Evolutionary conservation across 164 flowering plant genomes (phyloP).

Genomic region (Buxus sempervirens): DNA sequence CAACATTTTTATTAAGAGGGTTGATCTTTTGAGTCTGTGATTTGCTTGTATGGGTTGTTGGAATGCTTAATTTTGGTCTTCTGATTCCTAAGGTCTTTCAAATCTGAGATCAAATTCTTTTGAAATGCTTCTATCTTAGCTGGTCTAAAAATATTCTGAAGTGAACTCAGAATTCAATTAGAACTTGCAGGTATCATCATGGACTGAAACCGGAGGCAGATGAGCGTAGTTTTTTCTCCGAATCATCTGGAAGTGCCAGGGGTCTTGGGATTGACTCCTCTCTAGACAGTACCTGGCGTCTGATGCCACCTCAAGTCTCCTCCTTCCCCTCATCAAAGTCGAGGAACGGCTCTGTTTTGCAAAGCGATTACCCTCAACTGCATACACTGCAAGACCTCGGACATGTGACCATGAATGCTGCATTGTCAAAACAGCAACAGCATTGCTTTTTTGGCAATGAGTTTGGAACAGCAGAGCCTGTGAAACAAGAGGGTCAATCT

Average conservation of each 20-base stretch:
- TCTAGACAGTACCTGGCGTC: conserved; percentile 56
- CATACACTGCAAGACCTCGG: conserved; percentile 31
- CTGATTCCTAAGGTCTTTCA: too few species aligned
- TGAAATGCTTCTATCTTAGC: too few species aligned
- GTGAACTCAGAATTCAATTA: neutral
- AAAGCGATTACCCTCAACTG: conserved; percentile 41
- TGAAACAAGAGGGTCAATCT: conserved; percentile 58
- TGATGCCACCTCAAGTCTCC: conserved; percentile 50
- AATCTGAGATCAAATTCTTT: too few species aligned
- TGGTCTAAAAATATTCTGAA: too few species aligned
- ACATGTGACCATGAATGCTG: conserved; percentile 20
- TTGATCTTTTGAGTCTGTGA: too few species aligned
- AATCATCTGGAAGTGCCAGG: conserved; percentile 57
- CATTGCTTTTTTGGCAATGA: conserved; percentile 57
- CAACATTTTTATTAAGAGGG: too few species aligned
- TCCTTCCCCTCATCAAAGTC: conserved; percentile 45
- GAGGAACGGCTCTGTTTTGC: conserved; percentile 42
- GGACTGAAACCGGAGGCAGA: conserved; percentile 52
- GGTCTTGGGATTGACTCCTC: conserved; percentile 45
- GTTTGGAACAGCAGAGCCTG: conserved; percentile 38
- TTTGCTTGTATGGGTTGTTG: too few species aligned
- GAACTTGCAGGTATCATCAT: conserved; percentile 50
- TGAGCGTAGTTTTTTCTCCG: conserved; percentile 64
- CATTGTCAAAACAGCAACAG: conserved; percentile 33
- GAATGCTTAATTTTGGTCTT: too few species aligned